These are phyloP conservation scores for Boletus subparvulus DNA, from an alignment of 768 basidiomycete genomes.

Conservation along the genomic window DNA sequence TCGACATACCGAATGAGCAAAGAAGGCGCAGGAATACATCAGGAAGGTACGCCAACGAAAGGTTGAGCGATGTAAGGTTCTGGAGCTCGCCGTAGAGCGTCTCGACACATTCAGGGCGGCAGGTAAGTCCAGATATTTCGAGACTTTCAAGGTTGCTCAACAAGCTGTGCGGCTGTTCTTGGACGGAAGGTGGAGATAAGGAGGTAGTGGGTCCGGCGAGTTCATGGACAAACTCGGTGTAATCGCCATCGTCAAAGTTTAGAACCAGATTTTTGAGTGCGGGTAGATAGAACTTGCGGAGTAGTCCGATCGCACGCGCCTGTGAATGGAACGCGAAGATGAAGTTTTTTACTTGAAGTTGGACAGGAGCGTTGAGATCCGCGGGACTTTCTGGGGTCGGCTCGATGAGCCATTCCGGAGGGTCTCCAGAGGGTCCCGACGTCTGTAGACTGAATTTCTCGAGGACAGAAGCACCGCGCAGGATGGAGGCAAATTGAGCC, in stretches of 20 bases:
- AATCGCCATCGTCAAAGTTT: slow-evolving; percentile 59
- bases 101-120: slow-evolving; percentile 34
- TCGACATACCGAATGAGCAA: not conserved
- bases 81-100: slow-evolving; percentile 47
- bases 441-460: slow-evolving; percentile 49
- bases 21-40: slow-evolving; percentile 28
- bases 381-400: slow-evolving; percentile 15
- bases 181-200: slow-evolving; percentile 34
- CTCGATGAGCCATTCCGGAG: slow-evolving; percentile 36
- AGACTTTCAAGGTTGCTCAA: slow-evolving; percentile 51
- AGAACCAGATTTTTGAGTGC: slow-evolving; percentile 41
- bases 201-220: slow-evolving; percentile 32
- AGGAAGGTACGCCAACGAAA: slow-evolving; percentile 38
- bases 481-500: slow-evolving; percentile 48
- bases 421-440: slow-evolving; percentile 55
- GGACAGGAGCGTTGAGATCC: slow-evolving; percentile 32
- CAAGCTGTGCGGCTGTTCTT: slow-evolving; percentile 34
- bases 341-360: slow-evolving; percentile 32
- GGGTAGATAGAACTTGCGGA: slow-evolving; percentile 35
- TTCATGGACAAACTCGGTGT: slow-evolving; percentile 44
- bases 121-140: slow-evolving; percentile 52
- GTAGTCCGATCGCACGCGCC: slow-evolving; percentile 36
- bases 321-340: slow-evolving; percentile 52
- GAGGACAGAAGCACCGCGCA: slow-evolving; percentile 54
- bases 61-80: slow-evolving; percentile 44